Conservation (phyloP, 768 basidiomycete species). For the Cyclocybe aegerita region DNA sequence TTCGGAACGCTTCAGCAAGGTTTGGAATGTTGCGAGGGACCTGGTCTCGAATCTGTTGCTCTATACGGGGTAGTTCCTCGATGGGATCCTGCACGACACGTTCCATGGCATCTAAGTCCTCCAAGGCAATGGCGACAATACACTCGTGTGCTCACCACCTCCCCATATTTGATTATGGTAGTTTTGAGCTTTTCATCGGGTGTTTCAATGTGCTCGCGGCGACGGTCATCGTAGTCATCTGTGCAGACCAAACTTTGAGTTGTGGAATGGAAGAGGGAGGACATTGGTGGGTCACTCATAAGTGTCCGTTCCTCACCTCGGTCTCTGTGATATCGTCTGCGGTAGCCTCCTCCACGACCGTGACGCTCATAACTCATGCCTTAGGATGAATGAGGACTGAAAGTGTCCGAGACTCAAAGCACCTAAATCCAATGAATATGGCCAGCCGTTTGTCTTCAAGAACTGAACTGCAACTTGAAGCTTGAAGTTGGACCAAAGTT, state of each 20-base stretch:
- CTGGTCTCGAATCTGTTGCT: slow-evolving; percentile 62
- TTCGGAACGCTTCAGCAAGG: slow-evolving; percentile 73
- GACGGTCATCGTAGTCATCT: slow-evolving; percentile 73
- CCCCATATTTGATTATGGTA: slow-evolving; percentile 71
- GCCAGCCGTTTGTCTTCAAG: too few relatives aligned
- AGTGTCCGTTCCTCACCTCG: slow-evolving; percentile 48
- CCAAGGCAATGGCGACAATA: slow-evolving; percentile 2
- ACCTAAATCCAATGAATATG: too few relatives aligned
- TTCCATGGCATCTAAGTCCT: slow-evolving; percentile 8
- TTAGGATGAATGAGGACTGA: slow-evolving; percentile 4
- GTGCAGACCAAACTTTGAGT: slow-evolving; percentile 8
- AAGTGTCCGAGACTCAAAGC: too few relatives aligned
- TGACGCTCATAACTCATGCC: slow-evolving; percentile 62
- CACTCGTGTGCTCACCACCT: slow-evolving; percentile 59
- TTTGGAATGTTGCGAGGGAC: slow-evolving; percentile 57
- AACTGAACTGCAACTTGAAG: too few relatives aligned
- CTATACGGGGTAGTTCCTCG: slow-evolving; percentile 69
- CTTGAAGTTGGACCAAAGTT: too few relatives aligned
- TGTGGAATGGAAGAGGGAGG: slow-evolving; percentile 16
- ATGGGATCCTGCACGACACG: slow-evolving; percentile 52
- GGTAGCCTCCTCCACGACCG: slow-evolving; percentile 46
- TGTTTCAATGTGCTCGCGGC: slow-evolving; percentile 63
- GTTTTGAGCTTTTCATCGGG: slow-evolving; percentile 72
- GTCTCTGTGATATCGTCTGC: slow-evolving; percentile 35
- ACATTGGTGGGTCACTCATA: slow-evolving; percentile 12